Evolutionary conservation across 1,139 yeast species (phyloP).

Genomic region (Scheffersomyces segobiensis): DNA sequence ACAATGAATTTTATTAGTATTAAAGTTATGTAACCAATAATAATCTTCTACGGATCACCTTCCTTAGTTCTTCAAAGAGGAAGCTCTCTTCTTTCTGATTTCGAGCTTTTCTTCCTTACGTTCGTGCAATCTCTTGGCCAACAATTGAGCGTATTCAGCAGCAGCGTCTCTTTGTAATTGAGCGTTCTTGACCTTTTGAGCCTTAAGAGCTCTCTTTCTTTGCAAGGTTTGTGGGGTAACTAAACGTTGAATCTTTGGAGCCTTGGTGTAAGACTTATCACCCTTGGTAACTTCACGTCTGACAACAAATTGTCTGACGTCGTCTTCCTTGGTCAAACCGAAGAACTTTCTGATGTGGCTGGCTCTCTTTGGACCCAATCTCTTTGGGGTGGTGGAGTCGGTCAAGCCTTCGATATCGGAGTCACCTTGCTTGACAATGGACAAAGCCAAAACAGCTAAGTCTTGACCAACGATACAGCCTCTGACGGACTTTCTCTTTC

Average conservation of each 20-base stretch:
- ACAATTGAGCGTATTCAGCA: constrained; percentile 98
- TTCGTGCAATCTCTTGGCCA: constrained; percentile 98
- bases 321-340: constrained; percentile 97
- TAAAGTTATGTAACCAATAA: constrained; percentile 1
- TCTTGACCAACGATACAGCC: constrained; percentile 99
- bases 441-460: constrained; percentile 91
- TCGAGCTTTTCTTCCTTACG: constrained; percentile 98
- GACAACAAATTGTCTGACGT: constrained; percentile 91
- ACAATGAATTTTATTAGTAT: neutral
- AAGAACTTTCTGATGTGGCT: constrained; percentile 99
- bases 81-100: constrained; percentile 99
- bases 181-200: constrained; percentile 94
- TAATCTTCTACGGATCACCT: constrained; percentile 4
- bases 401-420: constrained; percentile 94
- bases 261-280: constrained; percentile 98
- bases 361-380: constrained; percentile 99
- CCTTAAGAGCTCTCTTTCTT: constrained; percentile 97
- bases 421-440: constrained; percentile 97
- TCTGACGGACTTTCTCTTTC: constrained; percentile 99
- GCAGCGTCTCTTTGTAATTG: constrained; percentile 99
- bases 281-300: constrained; percentile 99
- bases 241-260: constrained; percentile 99
- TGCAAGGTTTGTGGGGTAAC: constrained; percentile 99
- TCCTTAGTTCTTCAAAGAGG: constrained; percentile 84
- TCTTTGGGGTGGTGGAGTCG: constrained; percentile 92